Base-by-base conservation (phyloP, 176 grass and related monocot genomes). In the Zea mays region DNA sequence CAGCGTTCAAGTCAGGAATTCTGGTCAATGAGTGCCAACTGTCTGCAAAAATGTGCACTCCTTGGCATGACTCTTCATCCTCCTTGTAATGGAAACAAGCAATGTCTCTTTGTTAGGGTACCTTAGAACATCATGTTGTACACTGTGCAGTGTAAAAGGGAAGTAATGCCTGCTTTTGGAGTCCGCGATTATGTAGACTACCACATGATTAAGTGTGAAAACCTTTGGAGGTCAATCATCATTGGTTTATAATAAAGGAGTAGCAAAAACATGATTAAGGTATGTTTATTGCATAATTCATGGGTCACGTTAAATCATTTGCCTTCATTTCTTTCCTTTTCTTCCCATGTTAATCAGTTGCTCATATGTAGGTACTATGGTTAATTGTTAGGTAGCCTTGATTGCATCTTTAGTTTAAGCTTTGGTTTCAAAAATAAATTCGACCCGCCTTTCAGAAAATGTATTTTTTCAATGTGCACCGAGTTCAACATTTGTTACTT, bases 241-340 rank as follows among this genome's bases (percentile, higher is more conserved):
- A 57, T 27, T 8, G 6, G 17, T 1, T 59, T 37, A 62, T 17
- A 67, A 19, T 19, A 40, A 47, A 35, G 9, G 47, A 49, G 58
- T 10, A 77, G 33, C n/a, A 46, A 51, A 37, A 0, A 8, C 16
- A 37, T 65, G 3, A 1, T 16, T 72, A 27, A 16, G 60, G 0
- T 60, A 60, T 73, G 34, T 5, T 82, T 67, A 65, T 33, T 55
- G 7, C 20, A 39, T 57, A 55, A 15, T 65, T 0, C 56, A 57
- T 7, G 3, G 5, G 3, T 73, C 35, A 20, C 4, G 6, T 14
- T 0, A 58, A 40, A 14, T 40, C 67, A 5, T 47, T 67, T 82
- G 19, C 39, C 7, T 55, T 78, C 69, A 16, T 68, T 82, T 69
- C 37, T 74, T 74, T 62, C 81, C 67, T 50, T 43, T 68, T 60